Percentiles rank a stretch among this genome's conserved stretches.
phyloP scores from a whole-genome alignment of 441 rosid species.

The Biscutella laevigata region DNA sequence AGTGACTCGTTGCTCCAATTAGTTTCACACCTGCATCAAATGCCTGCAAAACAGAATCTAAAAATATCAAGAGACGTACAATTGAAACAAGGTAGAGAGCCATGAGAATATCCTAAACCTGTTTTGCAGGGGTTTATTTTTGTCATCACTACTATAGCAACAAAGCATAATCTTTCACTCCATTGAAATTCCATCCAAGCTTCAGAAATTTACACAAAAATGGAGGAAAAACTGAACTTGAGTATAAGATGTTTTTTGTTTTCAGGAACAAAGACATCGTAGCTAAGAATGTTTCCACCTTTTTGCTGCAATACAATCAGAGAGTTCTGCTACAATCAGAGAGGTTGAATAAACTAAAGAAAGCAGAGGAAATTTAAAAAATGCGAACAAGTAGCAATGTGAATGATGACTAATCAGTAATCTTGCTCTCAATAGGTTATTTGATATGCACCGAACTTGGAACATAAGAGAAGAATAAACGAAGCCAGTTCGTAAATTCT shows the following conservation, averaged over 20 bases:
- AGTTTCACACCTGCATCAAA: conserved; percentile 89
- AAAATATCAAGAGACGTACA: conserved; percentile 21
- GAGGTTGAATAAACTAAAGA: too few relatives aligned
- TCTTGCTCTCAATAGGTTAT: too few relatives aligned
- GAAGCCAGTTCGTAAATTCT: too few relatives aligned
- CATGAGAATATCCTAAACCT: conserved; percentile 34
- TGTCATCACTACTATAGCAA: background rate
- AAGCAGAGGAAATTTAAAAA: too few relatives aligned
- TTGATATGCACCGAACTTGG: too few relatives aligned
- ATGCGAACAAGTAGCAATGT: too few relatives aligned
- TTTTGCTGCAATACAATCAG: conserved; percentile 84
- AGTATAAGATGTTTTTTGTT: conserved; percentile 71
- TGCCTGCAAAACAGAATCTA: conserved; percentile 54
- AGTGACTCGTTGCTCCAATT: conserved; percentile 88
- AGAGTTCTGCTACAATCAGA: conserved; percentile 80
- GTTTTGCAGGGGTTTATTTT: conserved; percentile 64
- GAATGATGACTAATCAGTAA: too few relatives aligned
- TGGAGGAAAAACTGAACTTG: conserved; percentile 50
- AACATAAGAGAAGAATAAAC: too few relatives aligned
- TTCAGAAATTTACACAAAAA: background rate
- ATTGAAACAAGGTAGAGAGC: background rate
- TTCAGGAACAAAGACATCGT: conserved; percentile 81
- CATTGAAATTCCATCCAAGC: background rate
- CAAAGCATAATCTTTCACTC: background rate
- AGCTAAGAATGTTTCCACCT: conserved; percentile 83